A percentile compares a stretch with the other conserved stretches of the same genome.
Conservation (phyloP, 352 stramenopile species). For the Discostella stelligera region DNA sequence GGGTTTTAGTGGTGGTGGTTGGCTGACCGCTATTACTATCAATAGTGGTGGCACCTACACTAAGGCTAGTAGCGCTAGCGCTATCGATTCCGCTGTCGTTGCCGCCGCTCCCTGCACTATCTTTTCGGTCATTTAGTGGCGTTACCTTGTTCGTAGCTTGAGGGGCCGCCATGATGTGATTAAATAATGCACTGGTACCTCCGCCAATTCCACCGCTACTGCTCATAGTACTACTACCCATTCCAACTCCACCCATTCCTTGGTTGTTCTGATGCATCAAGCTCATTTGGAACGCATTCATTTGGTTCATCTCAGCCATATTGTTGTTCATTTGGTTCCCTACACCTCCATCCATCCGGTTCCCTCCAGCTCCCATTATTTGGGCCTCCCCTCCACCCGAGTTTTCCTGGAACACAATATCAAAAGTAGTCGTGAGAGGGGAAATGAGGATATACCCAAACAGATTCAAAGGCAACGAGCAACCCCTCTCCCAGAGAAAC, state of each 20-base stretch:
- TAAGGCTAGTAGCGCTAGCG: constrained; percentile 25
- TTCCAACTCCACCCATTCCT: constrained; percentile 15
- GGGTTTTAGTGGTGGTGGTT: constrained; percentile 21
- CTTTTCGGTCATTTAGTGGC: constrained; percentile 33
- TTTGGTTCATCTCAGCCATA: background rate
- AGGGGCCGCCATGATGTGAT: constrained; percentile 17
- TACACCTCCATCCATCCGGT: constrained; percentile 11
- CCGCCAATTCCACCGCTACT: background rate
- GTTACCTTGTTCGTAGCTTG: constrained; percentile 15
- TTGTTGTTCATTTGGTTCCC: constrained; percentile 4
- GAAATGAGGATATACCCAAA: background rate
- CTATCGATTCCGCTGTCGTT: background rate
- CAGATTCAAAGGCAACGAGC: background rate
- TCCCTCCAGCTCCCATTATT: constrained; percentile 16
- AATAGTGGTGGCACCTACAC: background rate
- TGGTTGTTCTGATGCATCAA: constrained; percentile 30
- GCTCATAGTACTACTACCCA: constrained; percentile 7
- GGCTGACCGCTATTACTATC: background rate
- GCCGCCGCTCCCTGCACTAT: constrained; percentile 19
- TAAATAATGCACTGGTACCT: background rate
- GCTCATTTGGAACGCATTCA: constrained; percentile 19
- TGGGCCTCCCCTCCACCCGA: constrained; percentile 15
- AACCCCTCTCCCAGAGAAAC: background rate
- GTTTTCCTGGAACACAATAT: background rate
- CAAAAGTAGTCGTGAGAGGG: background rate